Base-by-base conservation (phyloP, 2,329 filamentous ascomycete genomes). In the Fonsecaea multimorphosa region DNA sequence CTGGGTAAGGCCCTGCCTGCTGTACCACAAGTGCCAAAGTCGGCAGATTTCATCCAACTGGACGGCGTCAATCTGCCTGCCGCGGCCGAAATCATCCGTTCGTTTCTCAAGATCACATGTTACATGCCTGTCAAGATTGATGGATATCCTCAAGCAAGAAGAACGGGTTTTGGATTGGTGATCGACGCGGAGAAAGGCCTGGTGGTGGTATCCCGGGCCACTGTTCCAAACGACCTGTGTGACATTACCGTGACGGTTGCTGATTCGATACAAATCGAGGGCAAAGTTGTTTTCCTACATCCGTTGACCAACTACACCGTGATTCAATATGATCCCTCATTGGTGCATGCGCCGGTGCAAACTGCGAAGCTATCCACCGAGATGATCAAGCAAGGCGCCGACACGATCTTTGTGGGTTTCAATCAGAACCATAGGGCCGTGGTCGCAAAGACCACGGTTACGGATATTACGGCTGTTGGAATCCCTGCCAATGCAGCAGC, bases 401-500 rank as follows among this genome's bases (percentile, higher is more conserved):
- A 94, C 64, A 97, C 93, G 0, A 93, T 97, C 71, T 99, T 99
- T 79, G 91, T 99, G 69, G 96, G 95, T n/a, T 96, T 97, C 82
- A 99, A 99, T 76, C 89, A 96, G 71, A 98, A 97, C 71, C 90
- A 94, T 67, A 88, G 94, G 38, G 92, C 97, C 46, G 94, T 98
- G 3, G 92, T 97, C 72, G 91, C 93, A 4, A 93, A 96, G 72
- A 98, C 95, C 0, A 92, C 91, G 0, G 93, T 99, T 14, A 99
- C 96, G 0, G 95, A 99, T 77, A 96, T 99, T 74, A 98, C 94
- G 11, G 95, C 95, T 1, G 95, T 98, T 2, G 92, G 93, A 0
- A 98, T 99, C 68, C 96, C 95, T 0, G 93, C 95, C 29, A 98
- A 96, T 78, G 90, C 91, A 0, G 88, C 92, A 1, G 94, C 95